Conservation (phyloP, 176 grass and related monocot species). For the maize (Zea mays) region Zm-B73-REFERENCE-NAM-5.0 NC_050099.1:176265501-176266000, state of each 20-base stretch:
- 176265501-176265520: not conserved
- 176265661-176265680: no score
- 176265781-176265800: not conserved
- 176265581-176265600: no score
- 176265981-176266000: not conserved
- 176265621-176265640: no score
- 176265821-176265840: conserved; percentile 99
- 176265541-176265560: no score
- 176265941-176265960: not conserved
- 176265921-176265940: not conserved
- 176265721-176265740: conserved; percentile 88
- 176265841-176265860: conserved; percentile 89
- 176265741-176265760: conserved; percentile 70
- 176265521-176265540: no score
- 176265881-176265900: no score
- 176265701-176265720: conserved; percentile 46
- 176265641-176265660: no score
- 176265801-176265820: conserved; percentile 17
- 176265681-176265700: not conserved
- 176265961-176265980: not conserved
- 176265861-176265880: not conserved
- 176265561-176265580: no score
- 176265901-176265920: not conserved
- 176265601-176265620: not conserved
- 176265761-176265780: not conserved